A percentile compares a stretch with the other conserved stretches of the same genome.
Evolutionary conservation across 192 early-diverging fungal genomes (phyloP).

Genomic region (Coemansia sp.): DNA sequence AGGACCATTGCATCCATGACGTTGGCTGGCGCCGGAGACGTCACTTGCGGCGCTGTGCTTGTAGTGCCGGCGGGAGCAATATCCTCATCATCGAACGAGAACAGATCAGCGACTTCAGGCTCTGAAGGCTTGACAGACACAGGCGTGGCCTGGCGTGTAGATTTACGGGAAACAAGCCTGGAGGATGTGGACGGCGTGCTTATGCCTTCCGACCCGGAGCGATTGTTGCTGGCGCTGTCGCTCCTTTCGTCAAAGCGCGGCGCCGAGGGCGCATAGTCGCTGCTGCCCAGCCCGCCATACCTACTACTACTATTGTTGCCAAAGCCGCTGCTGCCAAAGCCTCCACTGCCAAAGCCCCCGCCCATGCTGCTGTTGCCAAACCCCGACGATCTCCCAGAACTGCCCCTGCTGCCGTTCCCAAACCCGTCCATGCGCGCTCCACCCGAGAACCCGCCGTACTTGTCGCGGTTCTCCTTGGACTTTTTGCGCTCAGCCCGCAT

Average conservation of each 20-base stretch:
- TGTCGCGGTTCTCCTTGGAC: conserved; percentile 84
- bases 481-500: conserved; percentile 87
- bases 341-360: conserved; percentile 38
- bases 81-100: conserved; percentile 51
- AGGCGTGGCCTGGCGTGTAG: conserved; percentile 27
- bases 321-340: conserved; percentile 60
- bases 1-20: conserved; percentile 6
- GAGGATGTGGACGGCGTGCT: conserved; percentile 26
- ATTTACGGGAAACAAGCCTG: conserved; percentile 18
- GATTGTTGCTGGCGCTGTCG: conserved; percentile 32
- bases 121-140: conserved; percentile 15
- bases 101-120: conserved; percentile 45
- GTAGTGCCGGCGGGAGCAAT: conserved; percentile 18
- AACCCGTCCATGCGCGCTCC: conserved; percentile 33
- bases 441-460: conserved; percentile 79
- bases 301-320: conserved; percentile 28
- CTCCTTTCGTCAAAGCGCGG: conserved; percentile 24
- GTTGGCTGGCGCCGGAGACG: conserved; percentile 5
- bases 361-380: conserved; percentile 59
- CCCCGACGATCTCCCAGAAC: conserved; percentile 54
- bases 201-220: conserved; percentile 18
- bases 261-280: conserved; percentile 20
- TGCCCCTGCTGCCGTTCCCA: background rate
- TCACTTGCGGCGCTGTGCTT: conserved; percentile 22
- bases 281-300: conserved; percentile 41